Percentiles rank a stretch among this genome's conserved stretches.
phyloP scores from a whole-genome alignment of 2,329 filamentous ascomycete genomes.

The Penicillium hesseltinei region DNA sequence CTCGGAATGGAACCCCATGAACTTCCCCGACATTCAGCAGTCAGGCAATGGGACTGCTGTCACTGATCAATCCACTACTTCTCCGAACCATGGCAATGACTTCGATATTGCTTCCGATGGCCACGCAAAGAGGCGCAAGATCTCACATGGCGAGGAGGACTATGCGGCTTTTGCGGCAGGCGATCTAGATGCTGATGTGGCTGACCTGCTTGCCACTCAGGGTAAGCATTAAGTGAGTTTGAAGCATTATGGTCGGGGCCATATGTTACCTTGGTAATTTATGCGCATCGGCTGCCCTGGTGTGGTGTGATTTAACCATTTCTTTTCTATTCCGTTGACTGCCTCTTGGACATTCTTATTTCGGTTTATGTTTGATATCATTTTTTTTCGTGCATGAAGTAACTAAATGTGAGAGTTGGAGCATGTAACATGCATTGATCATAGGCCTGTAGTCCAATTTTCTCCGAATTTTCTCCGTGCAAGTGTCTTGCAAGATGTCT shows the following conservation, averaged over 20 bases:
- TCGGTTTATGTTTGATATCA: background rate
- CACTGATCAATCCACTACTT: background rate
- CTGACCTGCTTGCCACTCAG: slow-evolving; percentile 55
- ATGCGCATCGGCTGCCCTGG: background rate
- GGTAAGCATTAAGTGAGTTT: slow-evolving; percentile 23
- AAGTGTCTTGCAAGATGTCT: background rate
- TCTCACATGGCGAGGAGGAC: slow-evolving; percentile 44
- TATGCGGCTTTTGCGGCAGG: slow-evolving; percentile 51
- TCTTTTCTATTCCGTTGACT: background rate
- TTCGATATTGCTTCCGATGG: slow-evolving; percentile 29
- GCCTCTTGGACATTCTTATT: background rate
- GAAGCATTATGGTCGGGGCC: background rate
- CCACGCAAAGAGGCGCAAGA: slow-evolving; percentile 50
- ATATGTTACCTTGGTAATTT: background rate
- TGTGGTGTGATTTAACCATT: slow-evolving; percentile 1
- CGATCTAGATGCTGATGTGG: slow-evolving; percentile 61
- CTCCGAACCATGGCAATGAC: slow-evolving; percentile 21
- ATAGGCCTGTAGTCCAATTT: background rate
- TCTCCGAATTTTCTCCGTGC: background rate
- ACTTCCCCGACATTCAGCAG: slow-evolving; percentile 23
- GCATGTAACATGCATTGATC: background rate
- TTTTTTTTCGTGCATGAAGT: background rate
- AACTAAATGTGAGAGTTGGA: background rate
- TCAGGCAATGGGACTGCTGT: slow-evolving; percentile 16
- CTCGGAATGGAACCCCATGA: slow-evolving; percentile 14